These are phyloP conservation scores for Albophoma yamanashiensis DNA, from an alignment of 2,329 filamentous ascomycete species.

Conservation along the genomic window DNA sequence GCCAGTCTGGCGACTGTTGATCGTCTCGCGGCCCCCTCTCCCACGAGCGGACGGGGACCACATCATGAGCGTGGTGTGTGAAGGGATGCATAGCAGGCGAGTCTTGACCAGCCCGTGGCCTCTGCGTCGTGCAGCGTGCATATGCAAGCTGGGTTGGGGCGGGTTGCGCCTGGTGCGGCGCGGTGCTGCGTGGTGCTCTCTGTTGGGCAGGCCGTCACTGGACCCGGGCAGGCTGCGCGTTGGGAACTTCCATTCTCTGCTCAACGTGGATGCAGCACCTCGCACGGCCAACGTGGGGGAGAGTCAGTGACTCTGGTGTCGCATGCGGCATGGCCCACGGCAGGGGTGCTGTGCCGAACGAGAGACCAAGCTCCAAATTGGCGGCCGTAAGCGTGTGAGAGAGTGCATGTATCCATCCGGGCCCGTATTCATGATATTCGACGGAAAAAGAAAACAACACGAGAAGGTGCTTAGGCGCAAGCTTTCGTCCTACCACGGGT, in stretches of 20 bases:
- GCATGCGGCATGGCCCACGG: background rate
- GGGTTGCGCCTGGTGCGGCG: background rate
- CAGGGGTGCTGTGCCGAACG: background rate
- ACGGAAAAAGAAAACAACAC: background rate
- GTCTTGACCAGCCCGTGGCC: background rate
- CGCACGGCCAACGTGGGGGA: background rate
- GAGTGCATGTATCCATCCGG: background rate
- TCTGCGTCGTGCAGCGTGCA: background rate
- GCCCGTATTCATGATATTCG: background rate
- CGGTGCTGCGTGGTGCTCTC: background rate
- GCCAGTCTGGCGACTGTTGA: background rate
- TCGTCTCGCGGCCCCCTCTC: background rate
- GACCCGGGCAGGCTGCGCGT: background rate
- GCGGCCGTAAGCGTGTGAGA: background rate
- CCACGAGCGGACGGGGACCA: background rate
- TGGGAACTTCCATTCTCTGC: background rate
- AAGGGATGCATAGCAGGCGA: background rate
- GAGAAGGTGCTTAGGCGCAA: background rate
- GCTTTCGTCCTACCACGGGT: background rate
- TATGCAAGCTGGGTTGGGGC: background rate
- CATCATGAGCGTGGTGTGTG: background rate
- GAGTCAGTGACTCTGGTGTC: background rate
- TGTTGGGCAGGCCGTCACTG: background rate
- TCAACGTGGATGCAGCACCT: background rate
- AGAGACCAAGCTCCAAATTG: background rate